Evolutionary conservation across 352 stramenopile genomes (phyloP).

Genomic region (Pythium aristosporum): DNA sequence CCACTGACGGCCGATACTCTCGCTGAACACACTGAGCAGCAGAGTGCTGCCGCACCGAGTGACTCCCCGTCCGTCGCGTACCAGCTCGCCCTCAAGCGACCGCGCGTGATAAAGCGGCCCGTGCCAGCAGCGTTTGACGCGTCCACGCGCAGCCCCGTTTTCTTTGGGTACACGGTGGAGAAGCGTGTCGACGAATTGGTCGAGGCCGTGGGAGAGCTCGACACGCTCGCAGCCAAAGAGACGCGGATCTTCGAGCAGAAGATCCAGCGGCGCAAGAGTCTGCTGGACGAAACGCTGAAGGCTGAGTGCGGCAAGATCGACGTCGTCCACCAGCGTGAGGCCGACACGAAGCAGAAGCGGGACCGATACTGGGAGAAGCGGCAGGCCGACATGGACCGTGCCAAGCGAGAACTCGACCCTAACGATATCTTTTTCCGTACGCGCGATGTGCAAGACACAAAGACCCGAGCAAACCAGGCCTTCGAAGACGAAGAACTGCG

Average conservation of each 20-base stretch:
- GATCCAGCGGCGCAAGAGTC: constrained; percentile 35
- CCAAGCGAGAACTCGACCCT: constrained; percentile 72
- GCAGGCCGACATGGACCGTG: constrained; percentile 56
- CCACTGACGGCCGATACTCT: constrained; percentile 26
- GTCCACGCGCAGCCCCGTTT: constrained; percentile 48
- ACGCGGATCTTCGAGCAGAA: constrained; percentile 53
- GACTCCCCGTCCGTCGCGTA: constrained; percentile 21
- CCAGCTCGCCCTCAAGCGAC: constrained; percentile 40
- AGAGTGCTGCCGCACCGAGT: constrained; percentile 5
- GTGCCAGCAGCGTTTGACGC: constrained; percentile 50
- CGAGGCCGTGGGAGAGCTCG: constrained; percentile 36
- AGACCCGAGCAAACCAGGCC: constrained; percentile 46
- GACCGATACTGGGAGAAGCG: constrained; percentile 66
- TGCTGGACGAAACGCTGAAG: constrained; percentile 34
- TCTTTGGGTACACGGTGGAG: constrained; percentile 67
- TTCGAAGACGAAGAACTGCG: constrained; percentile 57
- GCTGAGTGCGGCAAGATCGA: constrained; percentile 64
- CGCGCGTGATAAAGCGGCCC: constrained; percentile 47
- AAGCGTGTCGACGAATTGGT: constrained; percentile 43
- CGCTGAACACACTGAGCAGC: constrained; percentile 26
- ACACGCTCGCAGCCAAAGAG: constrained; percentile 35
- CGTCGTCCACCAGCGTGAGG: constrained; percentile 44
- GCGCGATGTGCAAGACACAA: constrained; percentile 59
- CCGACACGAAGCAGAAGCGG: constrained; percentile 44
- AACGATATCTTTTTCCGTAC: constrained; percentile 79